Conservation (phyloP, 176 grass and related monocot species). For the Puccinellia tenuiflora region DNA sequence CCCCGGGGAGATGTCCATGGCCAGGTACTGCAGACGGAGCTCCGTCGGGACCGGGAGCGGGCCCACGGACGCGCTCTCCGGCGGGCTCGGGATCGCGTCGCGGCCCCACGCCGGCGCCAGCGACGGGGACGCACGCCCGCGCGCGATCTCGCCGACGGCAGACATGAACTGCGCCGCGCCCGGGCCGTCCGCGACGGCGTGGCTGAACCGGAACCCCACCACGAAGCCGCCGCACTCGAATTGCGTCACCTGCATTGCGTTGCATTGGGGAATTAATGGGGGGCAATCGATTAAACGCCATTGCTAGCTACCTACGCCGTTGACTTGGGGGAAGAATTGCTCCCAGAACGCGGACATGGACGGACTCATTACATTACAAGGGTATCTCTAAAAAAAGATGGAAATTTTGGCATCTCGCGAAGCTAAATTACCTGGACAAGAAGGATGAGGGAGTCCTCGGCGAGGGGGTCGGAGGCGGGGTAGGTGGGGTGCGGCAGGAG, state of each 20-base stretch:
- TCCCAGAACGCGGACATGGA: not conserved
- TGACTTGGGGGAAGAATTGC: constrained; percentile 1
- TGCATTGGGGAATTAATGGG: constrained; percentile 37
- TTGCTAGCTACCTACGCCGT: not conserved
- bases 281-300: not conserved
- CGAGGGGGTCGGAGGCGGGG: not conserved
- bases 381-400: not conserved
- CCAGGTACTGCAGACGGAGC: constrained; percentile 59
- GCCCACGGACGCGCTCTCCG: constrained; percentile 28
- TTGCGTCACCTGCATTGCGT: constrained; percentile 79
- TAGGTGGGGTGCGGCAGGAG: constrained; percentile 61
- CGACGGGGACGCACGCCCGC: constrained; percentile 16
- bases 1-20: constrained; percentile 67
- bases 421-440: constrained; percentile 63
- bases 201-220: constrained; percentile 78
- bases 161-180: constrained; percentile 84
- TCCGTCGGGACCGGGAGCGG: constrained; percentile 43
- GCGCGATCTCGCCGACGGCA: constrained; percentile 56
- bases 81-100: constrained; percentile 59
- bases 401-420: not conserved
- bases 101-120: constrained; percentile 55
- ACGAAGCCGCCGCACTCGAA: constrained; percentile 86
- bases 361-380: too few relatives aligned
- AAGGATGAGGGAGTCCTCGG: constrained; percentile 63
- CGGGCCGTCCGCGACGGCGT: constrained; percentile 58